Evolutionary conservation across 208 protist genomes (phyloP).

Genomic region (Leishmania lainsoni): DNA sequence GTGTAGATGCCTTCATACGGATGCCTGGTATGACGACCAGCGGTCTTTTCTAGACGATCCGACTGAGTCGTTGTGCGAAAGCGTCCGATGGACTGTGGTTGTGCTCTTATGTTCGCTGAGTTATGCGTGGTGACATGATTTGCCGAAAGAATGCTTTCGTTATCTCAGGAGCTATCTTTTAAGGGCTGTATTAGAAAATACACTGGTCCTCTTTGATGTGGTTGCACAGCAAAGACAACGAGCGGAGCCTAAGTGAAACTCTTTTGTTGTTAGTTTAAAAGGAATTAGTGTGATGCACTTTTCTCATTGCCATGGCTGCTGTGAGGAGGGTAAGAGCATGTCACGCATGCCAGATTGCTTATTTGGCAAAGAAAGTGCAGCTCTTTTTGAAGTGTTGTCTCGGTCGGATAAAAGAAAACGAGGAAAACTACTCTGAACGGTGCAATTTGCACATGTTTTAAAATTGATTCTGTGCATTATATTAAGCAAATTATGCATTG

Average conservation of each 20-base stretch:
- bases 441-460: neutral
- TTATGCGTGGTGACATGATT: neutral
- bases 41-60: neutral
- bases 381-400: neutral
- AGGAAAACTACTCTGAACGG: neutral
- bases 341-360: neutral
- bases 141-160: neutral
- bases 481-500: neutral
- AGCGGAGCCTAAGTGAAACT: neutral
- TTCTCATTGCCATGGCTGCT: neutral
- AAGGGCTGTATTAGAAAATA: neutral
- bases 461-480: neutral
- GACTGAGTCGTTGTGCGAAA: neutral
- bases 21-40: neutral
- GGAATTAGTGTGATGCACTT: neutral
- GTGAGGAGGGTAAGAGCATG: neutral
- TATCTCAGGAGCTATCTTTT: neutral
- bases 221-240: neutral
- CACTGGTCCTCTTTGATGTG: neutral
- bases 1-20: neutral
- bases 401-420: neutral
- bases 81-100: neutral
- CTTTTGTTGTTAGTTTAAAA: neutral
- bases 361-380: neutral
- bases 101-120: neutral